phyloP scores from a whole-genome alignment of 2,329 filamentous ascomycete species.

The Xylariaceae sp. region DNA sequence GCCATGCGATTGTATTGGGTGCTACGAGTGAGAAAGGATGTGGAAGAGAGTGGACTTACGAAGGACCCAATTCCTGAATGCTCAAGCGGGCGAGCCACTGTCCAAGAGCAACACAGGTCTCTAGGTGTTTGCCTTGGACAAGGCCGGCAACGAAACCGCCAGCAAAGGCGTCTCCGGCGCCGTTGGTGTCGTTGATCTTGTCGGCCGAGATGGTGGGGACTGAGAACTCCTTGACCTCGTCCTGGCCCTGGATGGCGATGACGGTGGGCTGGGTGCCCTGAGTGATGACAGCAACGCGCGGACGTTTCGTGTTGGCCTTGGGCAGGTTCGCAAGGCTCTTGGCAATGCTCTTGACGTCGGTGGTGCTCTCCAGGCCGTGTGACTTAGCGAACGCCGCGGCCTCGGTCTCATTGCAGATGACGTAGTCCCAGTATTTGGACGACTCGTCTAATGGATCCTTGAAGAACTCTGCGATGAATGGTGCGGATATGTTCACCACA shows the following conservation, averaged over 20 bases:
- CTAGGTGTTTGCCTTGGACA: slow-evolving; percentile 79
- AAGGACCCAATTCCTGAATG: slow-evolving; percentile 93
- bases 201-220: slow-evolving; percentile 78
- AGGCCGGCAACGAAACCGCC: slow-evolving; percentile 91
- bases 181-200: slow-evolving; percentile 93
- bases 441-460: slow-evolving; percentile 89
- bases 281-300: slow-evolving; percentile 87
- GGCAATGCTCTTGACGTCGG: slow-evolving; percentile 74
- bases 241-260: slow-evolving; percentile 74
- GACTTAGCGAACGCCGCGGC: slow-evolving; percentile 84
- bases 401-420: slow-evolving; percentile 97
- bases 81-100: slow-evolving; percentile 95
- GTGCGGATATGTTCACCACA: slow-evolving; percentile 88
- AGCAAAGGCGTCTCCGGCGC: slow-evolving; percentile 95
- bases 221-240: slow-evolving; percentile 73
- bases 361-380: slow-evolving; percentile 41
- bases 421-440: slow-evolving; percentile 90
- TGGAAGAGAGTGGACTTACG: slow-evolving; percentile 63
- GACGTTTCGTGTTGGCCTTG: slow-evolving; percentile 86
- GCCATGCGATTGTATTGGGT: background rate
- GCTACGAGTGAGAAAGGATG: background rate
- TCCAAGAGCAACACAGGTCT: slow-evolving; percentile 82
- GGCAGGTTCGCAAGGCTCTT: slow-evolving; percentile 83
- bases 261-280: slow-evolving; percentile 92
- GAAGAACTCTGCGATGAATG: slow-evolving; percentile 97